Evolutionary conservation across 768 basidiomycete species (phyloP), one percentile per base, ranked within the genome.

Genomic region (Obba rivulosa): DNA sequence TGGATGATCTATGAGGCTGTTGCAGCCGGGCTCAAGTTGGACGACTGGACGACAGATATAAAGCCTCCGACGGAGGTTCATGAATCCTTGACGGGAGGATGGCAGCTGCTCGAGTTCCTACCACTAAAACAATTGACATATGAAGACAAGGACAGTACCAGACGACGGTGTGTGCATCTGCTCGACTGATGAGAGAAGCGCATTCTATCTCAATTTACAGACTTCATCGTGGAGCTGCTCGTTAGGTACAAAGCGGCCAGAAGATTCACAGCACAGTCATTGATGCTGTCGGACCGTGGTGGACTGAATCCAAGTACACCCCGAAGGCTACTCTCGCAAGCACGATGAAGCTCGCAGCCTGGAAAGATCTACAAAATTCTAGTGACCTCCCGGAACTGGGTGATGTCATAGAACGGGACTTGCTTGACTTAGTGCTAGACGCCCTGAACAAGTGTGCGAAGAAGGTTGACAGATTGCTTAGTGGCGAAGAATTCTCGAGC

Each of bases 1-100:
- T 48, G 46, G 46, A 48, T 48, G 38, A 8, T 20, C 20, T 28
- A 41, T 20, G 46, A 48, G 18, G 46, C 46, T 8, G 5, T 25
- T 16, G n/a, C 10, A n/a, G 21, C 35, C 8, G 37, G 46, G 4
- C 38, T 48, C 35, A 25, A 39, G n/a, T 41, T 28, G 37, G 23
- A 39, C 8, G 4, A 5, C n/a, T 41, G 5, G 4, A 21, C 18
- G 20, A 41, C 3, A 18, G 3, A n/a, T 22, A 11, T 24, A n/a
- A 40, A 24, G 35, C 4, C 18, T 16, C 34, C 13, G 22, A 35
- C 34, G 11, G n/a, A n/a, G n/a, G n/a, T 35, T 9, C 31, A 37
- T 13, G 23, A 40, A 23, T 48, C 46, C 18, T 22, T 48, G 37
- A 40, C 17, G 4, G 18, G 9, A 10, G 21, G n/a, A 3, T 48